Evolutionary conservation across 2,329 filamentous ascomycete genomes (phyloP).

Genomic region (Coniochaeta sp.): DNA sequence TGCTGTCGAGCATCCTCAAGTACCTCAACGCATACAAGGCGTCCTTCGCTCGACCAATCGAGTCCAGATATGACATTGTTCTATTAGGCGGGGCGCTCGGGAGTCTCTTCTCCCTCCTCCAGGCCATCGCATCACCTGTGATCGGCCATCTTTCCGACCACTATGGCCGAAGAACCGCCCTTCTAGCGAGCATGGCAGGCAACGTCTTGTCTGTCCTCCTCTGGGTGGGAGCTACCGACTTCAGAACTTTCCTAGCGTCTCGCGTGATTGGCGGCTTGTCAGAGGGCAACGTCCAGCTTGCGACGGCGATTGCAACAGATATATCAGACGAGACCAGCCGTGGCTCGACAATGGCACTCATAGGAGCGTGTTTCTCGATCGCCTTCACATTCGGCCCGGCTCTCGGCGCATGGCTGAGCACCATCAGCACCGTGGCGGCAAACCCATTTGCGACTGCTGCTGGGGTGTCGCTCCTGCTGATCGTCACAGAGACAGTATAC

Average conservation of each 20-base stretch:
- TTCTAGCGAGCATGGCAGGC: conserved; percentile 85
- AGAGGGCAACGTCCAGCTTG: conserved; percentile 94
- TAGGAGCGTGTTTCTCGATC: conserved; percentile 93
- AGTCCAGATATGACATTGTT: conserved; percentile 94
- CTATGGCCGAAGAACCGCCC: conserved; percentile 77
- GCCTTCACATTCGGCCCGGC: conserved; percentile 96
- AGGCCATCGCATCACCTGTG: conserved; percentile 84
- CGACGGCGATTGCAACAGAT: conserved; percentile 92
- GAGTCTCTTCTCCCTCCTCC: conserved; percentile 83
- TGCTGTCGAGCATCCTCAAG: conserved; percentile 71
- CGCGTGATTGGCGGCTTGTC: conserved; percentile 87
- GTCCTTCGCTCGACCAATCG: conserved; percentile 84
- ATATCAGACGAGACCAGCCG: conserved; percentile 81
- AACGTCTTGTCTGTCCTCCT: conserved; percentile 91
- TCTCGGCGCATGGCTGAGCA: conserved; percentile 78
- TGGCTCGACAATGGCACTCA: conserved; percentile 89
- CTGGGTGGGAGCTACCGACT: conserved; percentile 90
- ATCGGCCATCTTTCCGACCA: conserved; percentile 85
- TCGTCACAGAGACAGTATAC: conserved; percentile 82
- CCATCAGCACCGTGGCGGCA: conserved; percentile 67
- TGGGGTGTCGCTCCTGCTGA: conserved; percentile 75
- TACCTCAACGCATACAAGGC: conserved; percentile 94
- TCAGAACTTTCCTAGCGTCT: conserved; percentile 91
- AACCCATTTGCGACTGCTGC: conserved; percentile 95
- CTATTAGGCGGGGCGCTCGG: conserved; percentile 88